Base-by-base conservation (phyloP, 2,329 filamentous ascomycete species). In the Claviceps fusiformis region DNA sequence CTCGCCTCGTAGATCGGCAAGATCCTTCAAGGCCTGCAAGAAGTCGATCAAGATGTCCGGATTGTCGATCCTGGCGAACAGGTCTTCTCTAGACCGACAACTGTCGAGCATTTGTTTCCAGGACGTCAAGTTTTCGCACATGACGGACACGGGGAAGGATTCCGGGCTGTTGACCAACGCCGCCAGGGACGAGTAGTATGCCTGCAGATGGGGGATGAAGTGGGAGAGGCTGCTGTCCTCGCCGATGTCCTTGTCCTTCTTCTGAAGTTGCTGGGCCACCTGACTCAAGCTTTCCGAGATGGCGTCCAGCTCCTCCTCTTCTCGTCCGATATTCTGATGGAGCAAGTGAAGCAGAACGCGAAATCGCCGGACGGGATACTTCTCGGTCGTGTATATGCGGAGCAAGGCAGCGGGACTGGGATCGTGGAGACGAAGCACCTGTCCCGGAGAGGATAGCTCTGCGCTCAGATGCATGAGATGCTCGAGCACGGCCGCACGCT, bases 401-500 rank as follows among this genome's bases (percentile, higher is more conserved):
- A 82, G 64, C 10, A 82, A 64, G 0, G 72, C 67, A 41, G 73
- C 71, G 11, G 79, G 68, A 13, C 69, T 71, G 2, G 75, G 66
- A 52, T 79, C 73, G 5, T 74, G 69, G 17, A 77, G 65, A 9
- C 69, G 70, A 29, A 73, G 63, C 3, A 67, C 68, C 33, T 67
- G 63, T 5, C 63, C 65, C 7, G 65, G 67, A 3, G 64, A 62
- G 8, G 68, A 62, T 13, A 67, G 63, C 4, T 71, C 66, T 24
- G 73, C 64, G 49, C 75, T 73, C 45, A 79, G 73, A 52, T 79
- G 72, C 47, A 86, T 66, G 35, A 82, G 71, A 61, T 85, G 78
- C 59, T 86, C 81, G 19, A 86, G 69, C 1, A 81, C 77, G 2
- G 80, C 78, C 9, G 75, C 76, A 57, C 76, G 78, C 65, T 79